Evolutionary conservation across 306 rosid species (phyloP).

Genomic region (Rubus parviflorus): DNA sequence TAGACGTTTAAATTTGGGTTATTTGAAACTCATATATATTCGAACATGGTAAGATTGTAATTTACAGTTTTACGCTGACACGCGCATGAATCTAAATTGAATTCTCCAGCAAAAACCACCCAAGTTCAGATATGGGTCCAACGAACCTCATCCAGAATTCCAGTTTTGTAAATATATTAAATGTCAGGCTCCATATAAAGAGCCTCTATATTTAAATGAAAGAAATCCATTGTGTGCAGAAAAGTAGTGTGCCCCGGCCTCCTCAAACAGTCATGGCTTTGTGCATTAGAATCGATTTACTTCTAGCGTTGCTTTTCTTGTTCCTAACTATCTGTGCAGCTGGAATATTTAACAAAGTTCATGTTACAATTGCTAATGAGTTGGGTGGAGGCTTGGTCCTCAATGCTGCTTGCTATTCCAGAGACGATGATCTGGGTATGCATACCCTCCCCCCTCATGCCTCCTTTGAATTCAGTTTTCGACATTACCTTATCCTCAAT

Average conservation of each 20-base stretch:
- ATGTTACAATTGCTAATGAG: neutral
- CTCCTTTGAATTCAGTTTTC: neutral
- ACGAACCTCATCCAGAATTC: too few species aligned
- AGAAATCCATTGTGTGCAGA: neutral
- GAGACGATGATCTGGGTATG: neutral
- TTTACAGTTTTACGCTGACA: too few species aligned
- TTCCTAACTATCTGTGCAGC: neutral
- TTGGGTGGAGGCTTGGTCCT: neutral
- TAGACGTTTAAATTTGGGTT: too few species aligned
- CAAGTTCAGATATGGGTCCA: too few species aligned
- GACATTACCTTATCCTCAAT: neutral
- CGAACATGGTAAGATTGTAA: too few species aligned
- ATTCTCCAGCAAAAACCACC: too few species aligned
- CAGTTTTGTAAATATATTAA: too few species aligned
- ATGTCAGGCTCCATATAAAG: too few species aligned
- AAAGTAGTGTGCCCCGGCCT: neutral
- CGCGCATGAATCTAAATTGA: too few species aligned
- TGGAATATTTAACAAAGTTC: neutral
- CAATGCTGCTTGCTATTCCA: neutral
- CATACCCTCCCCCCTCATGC: neutral
- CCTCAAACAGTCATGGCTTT: neutral
- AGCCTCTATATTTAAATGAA: too few species aligned
- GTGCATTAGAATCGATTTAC: neutral
- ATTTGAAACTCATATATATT: too few species aligned
- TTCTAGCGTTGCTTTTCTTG: neutral